Percentiles rank a stretch among this genome's conserved stretches.
Evolutionary conservation across 345 rosid species (phyloP).

Genomic region (Acer yangbiense): DNA sequence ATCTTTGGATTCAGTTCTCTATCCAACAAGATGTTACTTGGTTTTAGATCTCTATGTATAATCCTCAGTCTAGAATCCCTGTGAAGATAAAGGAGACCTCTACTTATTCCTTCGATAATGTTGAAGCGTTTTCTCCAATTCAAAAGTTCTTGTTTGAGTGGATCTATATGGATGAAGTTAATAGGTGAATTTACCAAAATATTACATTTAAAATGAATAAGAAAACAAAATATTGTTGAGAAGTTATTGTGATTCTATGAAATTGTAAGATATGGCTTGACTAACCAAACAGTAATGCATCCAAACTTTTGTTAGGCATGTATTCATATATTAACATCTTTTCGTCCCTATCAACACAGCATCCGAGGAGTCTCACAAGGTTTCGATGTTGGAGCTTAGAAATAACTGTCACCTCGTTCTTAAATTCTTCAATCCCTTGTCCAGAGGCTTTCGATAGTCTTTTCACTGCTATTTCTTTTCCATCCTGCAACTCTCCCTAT

Average conservation of each 20-base stretch:
- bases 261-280: no score
- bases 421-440: neutral
- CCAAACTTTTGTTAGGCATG: neutral
- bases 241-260: neutral
- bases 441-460: conserved; percentile 32
- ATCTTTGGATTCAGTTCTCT: conserved; percentile 49
- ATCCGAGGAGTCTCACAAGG: neutral
- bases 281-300: neutral
- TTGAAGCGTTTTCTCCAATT: conserved; percentile 43
- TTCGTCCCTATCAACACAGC: neutral
- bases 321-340: conserved; percentile 3
- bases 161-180: conserved; percentile 26
- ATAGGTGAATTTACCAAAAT: neutral
- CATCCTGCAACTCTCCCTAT: neutral
- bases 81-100: conserved; percentile 53
- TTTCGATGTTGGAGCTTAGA: neutral
- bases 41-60: conserved; percentile 54
- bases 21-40: conserved; percentile 53
- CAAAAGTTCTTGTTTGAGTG: conserved; percentile 23
- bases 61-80: conserved; percentile 50
- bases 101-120: conserved; percentile 49
- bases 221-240: no score
- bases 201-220: no score
- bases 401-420: neutral
- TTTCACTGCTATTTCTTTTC: neutral